Evolutionary conservation across 2,329 filamentous ascomycete genomes (phyloP).

Genomic region (Ophiocordyceps camponoti-leonardi): DNA sequence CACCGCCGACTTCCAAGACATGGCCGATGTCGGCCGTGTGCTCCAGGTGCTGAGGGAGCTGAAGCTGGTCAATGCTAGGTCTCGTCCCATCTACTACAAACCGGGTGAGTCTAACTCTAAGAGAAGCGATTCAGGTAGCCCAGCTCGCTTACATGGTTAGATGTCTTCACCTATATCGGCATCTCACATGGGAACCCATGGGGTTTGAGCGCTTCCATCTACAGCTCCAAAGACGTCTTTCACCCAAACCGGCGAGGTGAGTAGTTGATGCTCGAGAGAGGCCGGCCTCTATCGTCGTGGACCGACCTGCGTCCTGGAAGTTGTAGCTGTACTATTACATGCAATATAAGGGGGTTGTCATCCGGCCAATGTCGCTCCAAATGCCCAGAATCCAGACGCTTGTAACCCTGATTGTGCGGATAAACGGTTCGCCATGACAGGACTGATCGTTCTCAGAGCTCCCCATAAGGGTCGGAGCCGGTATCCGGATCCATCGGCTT

Average conservation of each 20-base stretch:
- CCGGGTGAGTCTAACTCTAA: conserved; percentile 40
- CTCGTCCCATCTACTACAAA: conserved; percentile 58
- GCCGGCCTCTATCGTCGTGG: not conserved
- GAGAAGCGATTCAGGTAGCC: not conserved
- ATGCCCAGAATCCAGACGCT: not conserved
- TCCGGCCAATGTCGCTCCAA: not conserved
- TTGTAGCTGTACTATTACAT: not conserved
- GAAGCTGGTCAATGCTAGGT: conserved; percentile 32
- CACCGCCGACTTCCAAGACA: conserved; percentile 56
- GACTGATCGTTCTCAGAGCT: not conserved
- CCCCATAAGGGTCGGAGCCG: conserved; percentile 16
- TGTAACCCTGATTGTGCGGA: not conserved
- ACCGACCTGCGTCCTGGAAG: not conserved
- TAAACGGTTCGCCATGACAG: not conserved
- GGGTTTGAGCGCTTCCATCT: conserved; percentile 41
- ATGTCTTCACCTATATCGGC: conserved; percentile 51
- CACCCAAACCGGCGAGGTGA: not conserved
- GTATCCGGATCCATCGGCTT: conserved; percentile 32
- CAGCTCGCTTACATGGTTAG: conserved; percentile 15
- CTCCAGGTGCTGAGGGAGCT: conserved; percentile 43
- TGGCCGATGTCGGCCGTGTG: conserved; percentile 50
- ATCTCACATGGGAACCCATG: conserved; percentile 44
- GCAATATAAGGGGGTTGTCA: not conserved
- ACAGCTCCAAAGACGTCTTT: conserved; percentile 27
- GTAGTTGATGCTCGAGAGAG: not conserved